Evolutionary conservation across 2,329 filamentous ascomycete genomes (phyloP), one percentile per base, ranked within the genome.

Genomic region (Fusarium equiseti): DNA sequence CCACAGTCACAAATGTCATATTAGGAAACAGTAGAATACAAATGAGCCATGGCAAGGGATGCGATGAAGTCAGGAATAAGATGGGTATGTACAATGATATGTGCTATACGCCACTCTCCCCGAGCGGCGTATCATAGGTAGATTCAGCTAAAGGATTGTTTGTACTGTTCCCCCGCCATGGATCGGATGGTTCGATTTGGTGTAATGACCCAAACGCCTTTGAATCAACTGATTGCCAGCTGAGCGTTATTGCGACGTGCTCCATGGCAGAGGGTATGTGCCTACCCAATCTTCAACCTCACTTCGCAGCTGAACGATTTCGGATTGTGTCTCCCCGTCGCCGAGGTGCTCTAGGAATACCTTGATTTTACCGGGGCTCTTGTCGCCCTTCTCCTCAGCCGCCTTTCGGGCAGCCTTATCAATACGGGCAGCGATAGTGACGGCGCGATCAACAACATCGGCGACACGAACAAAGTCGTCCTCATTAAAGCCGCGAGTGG

Each of bases 381-480:
- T 92, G 69, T 91, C 88, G 27, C 87, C 88, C 74, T 86, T 88
- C 66, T 90, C 88, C 79, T 90, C 87, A 13, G 90, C 89, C n/a
- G 87, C 87, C 74, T 91, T 90, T 74, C 88, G 88, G 6, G 90
- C 91, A 66, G 89, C 88, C 80, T 89, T 93, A 81, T 95, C 91
- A 48, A 97, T 83, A 64, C 92, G 88, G 73, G 91, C 87, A 2
- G 93, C 91, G 74, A 97, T 94, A 31, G 88, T 89, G 49, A 97
- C 93, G 11, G 92, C 91, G 50, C 92, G 90, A 81, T 95, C 92
- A 56, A 97, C 92, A 70, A 97, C 93, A 77, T 94, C 92, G 16
- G 93, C 94, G 16, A 97, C 93, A 18, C 92, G 89, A 58, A 89
- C 89, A 82, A 98, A 99, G 82, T 99, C 96, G 59, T 91, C 90